Conservation (phyloP, 495 filamentous ascomycete genomes). For the Penicillium flavigenum region DNA sequence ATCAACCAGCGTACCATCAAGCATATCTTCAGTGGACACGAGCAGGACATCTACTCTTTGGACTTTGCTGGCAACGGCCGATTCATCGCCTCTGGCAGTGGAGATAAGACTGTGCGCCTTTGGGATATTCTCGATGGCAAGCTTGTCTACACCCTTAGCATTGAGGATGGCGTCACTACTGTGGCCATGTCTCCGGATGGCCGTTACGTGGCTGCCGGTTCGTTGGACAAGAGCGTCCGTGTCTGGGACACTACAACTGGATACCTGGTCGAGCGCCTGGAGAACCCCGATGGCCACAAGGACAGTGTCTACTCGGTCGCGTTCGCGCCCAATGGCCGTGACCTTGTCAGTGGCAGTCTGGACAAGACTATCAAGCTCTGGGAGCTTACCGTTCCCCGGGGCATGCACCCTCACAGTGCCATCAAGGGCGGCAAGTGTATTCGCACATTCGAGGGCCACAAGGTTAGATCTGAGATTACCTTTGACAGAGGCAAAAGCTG, state of each 20-base stretch:
- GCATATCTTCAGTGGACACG: constrained; percentile 79
- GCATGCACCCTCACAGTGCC: constrained; percentile 57
- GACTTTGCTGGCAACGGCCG: constrained; percentile 86
- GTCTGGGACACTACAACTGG: constrained; percentile 84
- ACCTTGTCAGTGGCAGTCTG: constrained; percentile 83
- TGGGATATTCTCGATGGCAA: constrained; percentile 81
- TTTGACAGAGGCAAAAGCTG: constrained; percentile 2
- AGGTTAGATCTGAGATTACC: constrained; percentile 54
- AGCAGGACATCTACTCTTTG: constrained; percentile 92
- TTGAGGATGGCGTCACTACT: constrained; percentile 88
- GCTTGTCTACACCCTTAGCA: constrained; percentile 72
- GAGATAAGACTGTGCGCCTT: constrained; percentile 82
- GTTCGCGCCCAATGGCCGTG: constrained; percentile 83
- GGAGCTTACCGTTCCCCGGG: constrained; percentile 73
- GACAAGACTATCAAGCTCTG: constrained; percentile 97
- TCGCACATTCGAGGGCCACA: constrained; percentile 88
- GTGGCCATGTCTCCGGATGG: constrained; percentile 90
- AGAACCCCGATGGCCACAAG: constrained; percentile 83
- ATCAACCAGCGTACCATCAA: constrained; percentile 72
- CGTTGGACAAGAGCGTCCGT: constrained; percentile 84
- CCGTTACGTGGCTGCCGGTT: constrained; percentile 82
- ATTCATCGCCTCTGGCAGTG: constrained; percentile 84
- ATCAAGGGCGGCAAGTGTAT: constrained; percentile 78
- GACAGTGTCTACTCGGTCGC: constrained; percentile 92
- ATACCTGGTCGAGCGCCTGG: constrained; percentile 78